Conservation (phyloP, 202 grass and related monocot genomes). For the Schoenoplectus triqueter region DNA sequence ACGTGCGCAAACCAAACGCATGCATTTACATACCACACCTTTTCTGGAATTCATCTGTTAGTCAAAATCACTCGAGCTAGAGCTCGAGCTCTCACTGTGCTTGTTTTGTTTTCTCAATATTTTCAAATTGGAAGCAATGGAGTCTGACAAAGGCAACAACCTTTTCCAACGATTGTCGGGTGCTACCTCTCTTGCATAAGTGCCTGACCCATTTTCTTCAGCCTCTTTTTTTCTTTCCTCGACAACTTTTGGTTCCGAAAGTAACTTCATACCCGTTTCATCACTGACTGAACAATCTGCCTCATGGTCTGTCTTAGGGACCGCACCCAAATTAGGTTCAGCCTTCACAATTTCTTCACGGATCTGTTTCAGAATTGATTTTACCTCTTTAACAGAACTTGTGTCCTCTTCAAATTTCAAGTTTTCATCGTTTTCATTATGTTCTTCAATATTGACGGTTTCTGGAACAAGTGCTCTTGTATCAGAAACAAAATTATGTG, state of each 20-base stretch:
- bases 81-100: conserved; percentile 21
- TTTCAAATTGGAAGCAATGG: conserved; percentile 35
- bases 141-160: background rate
- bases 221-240: background rate
- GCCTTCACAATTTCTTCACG: conserved; percentile 29
- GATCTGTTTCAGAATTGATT: conserved; percentile 32
- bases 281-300: background rate
- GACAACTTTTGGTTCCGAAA: conserved; percentile 13
- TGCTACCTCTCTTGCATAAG: background rate
- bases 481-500: background rate
- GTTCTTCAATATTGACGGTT: conserved; percentile 22
- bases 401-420: conserved; percentile 19
- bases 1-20: background rate
- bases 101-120: conserved; percentile 37
- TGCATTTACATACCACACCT: background rate
- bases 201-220: conserved; percentile 9
- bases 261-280: background rate
- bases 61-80: conserved; percentile 29
- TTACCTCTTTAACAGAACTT: conserved; percentile 38
- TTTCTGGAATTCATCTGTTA: background rate
- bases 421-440: conserved; percentile 11
- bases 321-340: background rate
- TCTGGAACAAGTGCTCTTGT: background rate
- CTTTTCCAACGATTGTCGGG: background rate
- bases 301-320: background rate